Percentiles rank a stretch among this genome's conserved stretches.
Conservation (phyloP, 1,284 basidiomycete species). For the Papiliotrema terrestris region DNA sequence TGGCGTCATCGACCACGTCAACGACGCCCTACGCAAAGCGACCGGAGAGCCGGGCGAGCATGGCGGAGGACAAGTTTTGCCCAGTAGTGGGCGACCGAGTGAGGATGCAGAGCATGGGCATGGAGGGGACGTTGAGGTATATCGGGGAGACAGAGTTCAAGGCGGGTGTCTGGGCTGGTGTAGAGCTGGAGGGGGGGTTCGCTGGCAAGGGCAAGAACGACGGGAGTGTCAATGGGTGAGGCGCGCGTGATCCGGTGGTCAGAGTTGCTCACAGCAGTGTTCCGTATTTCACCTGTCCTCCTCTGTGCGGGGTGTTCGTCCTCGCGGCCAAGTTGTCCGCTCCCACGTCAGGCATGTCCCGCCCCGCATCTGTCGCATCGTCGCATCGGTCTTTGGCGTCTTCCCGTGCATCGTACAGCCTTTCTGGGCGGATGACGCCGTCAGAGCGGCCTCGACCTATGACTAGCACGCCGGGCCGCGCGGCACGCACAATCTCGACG, state of each 20-base stretch:
- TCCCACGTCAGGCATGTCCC: constrained; percentile 59
- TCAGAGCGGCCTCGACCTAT: constrained; percentile 1
- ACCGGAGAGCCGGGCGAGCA: constrained; percentile 38
- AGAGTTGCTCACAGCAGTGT: constrained; percentile 55
- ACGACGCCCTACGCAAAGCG: constrained; percentile 32
- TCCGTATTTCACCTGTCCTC: constrained; percentile 81
- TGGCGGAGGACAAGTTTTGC: constrained; percentile 20
- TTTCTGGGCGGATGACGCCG: constrained; percentile 14
- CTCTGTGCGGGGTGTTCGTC: constrained; percentile 87
- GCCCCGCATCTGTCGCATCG: constrained; percentile 77
- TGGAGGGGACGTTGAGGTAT: constrained; percentile 75
- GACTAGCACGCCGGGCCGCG: constrained; percentile 22
- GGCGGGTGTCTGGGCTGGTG: constrained; percentile 81
- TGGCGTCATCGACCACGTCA: constrained; percentile 31
- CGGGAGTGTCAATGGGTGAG: constrained; percentile 83
- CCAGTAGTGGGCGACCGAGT: constrained; percentile 68
- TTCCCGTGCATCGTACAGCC: constrained; percentile 24
- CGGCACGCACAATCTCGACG: constrained; percentile 24
- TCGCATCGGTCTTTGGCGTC: constrained; percentile 52
- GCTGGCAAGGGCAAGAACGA: constrained; percentile 94
- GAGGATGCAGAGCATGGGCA: constrained; percentile 70
- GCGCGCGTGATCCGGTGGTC: constrained; percentile 1
- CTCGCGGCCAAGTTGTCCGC: constrained; percentile 72
- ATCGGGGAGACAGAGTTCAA: constrained; percentile 81
- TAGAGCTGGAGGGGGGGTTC: constrained; percentile 80